These are phyloP conservation scores for Mycena leptocephala DNA, from an alignment of 768 basidiomycete species.

Conservation along the genomic window DNA sequence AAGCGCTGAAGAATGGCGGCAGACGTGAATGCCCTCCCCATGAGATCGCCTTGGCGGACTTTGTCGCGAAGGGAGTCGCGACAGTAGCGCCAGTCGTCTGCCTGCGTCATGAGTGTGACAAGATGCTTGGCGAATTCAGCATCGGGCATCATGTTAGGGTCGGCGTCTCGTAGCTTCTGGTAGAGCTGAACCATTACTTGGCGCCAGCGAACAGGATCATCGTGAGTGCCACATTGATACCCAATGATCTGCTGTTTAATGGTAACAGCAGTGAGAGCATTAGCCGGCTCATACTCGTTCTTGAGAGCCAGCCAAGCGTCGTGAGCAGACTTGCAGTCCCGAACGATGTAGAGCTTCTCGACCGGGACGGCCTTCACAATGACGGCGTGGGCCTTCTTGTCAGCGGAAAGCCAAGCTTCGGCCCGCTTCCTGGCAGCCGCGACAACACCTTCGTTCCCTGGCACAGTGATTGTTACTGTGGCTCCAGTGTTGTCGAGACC, in stretches of 20 bases:
- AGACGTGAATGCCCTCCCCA: background rate
- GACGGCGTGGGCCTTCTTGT: conserved; percentile 31
- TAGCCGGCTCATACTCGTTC: conserved; percentile 32
- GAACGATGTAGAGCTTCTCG: conserved; percentile 24
- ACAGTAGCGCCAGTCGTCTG: conserved; percentile 18
- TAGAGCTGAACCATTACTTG: conserved; percentile 22
- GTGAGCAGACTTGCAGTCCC: conserved; percentile 23
- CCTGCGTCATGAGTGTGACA: conserved; percentile 21
- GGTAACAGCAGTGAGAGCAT: conserved; percentile 21
- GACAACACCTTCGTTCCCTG: conserved; percentile 23
- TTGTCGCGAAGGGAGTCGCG: conserved; percentile 19
- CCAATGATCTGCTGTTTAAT: conserved; percentile 15
- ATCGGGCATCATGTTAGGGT: conserved; percentile 30
- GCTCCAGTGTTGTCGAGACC: conserved; percentile 20
- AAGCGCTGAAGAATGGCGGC: background rate
- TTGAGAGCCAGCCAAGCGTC: conserved; percentile 31
- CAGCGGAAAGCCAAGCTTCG: conserved; percentile 25
- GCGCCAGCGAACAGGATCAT: conserved; percentile 22
- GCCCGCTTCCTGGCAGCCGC: conserved; percentile 14
- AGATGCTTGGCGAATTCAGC: conserved; percentile 32
- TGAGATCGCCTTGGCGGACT: background rate
- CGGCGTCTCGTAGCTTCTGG: conserved; percentile 26
- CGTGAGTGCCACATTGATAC: conserved; percentile 2
- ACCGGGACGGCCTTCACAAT: conserved; percentile 30
- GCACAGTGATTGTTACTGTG: background rate